These are phyloP conservation scores for Triticum aestivum DNA, from an alignment of 176 grass and related monocot species.

Conservation along the genomic window IWGSC_CS_RefSeq_v2.1 NC_057796.1:481664945-481665444, in stretches of 20 bases:
- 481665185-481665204: not conserved
- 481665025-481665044: not conserved
- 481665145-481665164: not conserved
- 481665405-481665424: too few species aligned
- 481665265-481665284: not conserved
- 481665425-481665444: too few species aligned
- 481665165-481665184: constrained; percentile 15
- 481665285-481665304: not conserved
- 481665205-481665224: not conserved
- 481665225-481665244: not conserved
- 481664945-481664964: not conserved
- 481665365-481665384: not conserved
- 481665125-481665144: not conserved
- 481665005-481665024: not conserved
- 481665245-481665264: not conserved
- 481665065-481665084: too few species aligned
- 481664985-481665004: not conserved
- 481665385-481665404: too few species aligned
- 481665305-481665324: too few species aligned
- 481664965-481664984: not conserved
- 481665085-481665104: too few species aligned
- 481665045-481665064: too few species aligned
- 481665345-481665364: not conserved
- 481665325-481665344: too few species aligned
- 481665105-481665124: too few species aligned